Evolutionary conservation across 495 filamentous ascomycete species (phyloP).

Genomic region (Halenospora varia): DNA sequence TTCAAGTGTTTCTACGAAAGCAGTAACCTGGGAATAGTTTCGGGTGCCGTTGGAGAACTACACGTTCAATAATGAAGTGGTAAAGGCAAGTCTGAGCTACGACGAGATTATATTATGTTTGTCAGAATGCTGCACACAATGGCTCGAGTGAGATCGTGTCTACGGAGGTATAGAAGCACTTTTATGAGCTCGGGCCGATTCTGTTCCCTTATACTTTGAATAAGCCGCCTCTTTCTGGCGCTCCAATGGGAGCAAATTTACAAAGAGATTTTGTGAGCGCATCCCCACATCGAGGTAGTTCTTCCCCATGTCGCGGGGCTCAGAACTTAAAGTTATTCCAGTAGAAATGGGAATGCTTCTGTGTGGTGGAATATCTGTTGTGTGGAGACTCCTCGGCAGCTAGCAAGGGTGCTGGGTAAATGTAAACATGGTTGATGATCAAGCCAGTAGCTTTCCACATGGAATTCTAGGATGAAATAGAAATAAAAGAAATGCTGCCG

Average conservation of each 20-base stretch:
- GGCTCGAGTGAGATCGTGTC: no score
- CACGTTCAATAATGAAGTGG: conserved; percentile 22
- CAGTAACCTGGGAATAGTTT: conserved; percentile 23
- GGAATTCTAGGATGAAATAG: no score
- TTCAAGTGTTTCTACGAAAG: conserved; percentile 24
- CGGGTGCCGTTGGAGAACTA: conserved; percentile 17
- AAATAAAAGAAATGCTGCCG: neutral
- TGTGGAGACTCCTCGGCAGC: neutral
- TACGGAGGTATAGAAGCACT: no score
- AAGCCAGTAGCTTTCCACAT: no score
- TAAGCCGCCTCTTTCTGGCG: neutral
- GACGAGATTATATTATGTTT: neutral
- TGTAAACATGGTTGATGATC: no score
- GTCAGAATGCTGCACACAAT: neutral
- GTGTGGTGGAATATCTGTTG: conserved; percentile 8
- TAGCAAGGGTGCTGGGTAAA: neutral
- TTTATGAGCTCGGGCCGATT: no score
- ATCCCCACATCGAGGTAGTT: neutral
- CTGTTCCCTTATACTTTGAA: neutral
- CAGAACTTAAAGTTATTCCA: neutral
- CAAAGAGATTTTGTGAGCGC: neutral
- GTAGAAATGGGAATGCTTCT: neutral
- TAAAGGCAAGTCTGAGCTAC: conserved; percentile 30
- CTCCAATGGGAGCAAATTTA: neutral
- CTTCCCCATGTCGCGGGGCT: neutral